Conservation (phyloP, 1,284 basidiomycete genomes). For the Ustilago vetiveriae region DNA sequence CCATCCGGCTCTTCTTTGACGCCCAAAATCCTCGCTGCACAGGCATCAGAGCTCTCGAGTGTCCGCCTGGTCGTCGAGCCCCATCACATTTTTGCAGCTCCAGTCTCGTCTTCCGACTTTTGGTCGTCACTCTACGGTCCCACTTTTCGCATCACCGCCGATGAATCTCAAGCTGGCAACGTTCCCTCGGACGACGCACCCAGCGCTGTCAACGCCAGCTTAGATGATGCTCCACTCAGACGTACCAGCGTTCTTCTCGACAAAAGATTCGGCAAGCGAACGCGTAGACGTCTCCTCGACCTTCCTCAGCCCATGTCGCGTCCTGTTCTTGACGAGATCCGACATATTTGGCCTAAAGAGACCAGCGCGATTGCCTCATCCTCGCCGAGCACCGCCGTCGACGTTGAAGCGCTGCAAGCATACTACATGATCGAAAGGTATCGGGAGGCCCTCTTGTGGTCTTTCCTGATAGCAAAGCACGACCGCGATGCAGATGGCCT, state of each 20-base stretch:
- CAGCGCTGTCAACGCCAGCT: not conserved
- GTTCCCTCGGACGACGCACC: not conserved
- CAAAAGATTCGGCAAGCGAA: conserved; percentile 6
- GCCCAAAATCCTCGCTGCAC: conserved; percentile 9
- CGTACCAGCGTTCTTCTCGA: conserved; percentile 16
- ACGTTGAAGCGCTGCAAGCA: conserved; percentile 17
- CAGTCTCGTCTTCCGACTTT: conserved; percentile 32
- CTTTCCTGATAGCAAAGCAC: conserved; percentile 33
- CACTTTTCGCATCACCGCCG: conserved; percentile 8
- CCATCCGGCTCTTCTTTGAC: not conserved
- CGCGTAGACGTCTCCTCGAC: conserved; percentile 23
- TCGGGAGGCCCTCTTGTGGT: conserved; percentile 38
- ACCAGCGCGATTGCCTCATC: not conserved
- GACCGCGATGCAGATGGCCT: conserved; percentile 26
- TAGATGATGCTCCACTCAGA: not conserved
- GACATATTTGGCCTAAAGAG: conserved; percentile 13
- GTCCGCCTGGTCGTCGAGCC: conserved; percentile 17
- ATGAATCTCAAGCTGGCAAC: not conserved
- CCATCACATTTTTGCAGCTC: conserved; percentile 20
- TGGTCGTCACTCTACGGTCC: conserved; percentile 32
- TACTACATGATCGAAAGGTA: conserved; percentile 24
- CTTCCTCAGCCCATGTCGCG: conserved; percentile 21
- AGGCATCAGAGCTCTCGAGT: conserved; percentile 7
- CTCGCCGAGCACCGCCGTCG: not conserved
- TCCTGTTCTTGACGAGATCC: conserved; percentile 9